Percentiles rank a stretch among this genome's conserved stretches.
These are phyloP conservation scores for Cyberlindnera lachancei DNA, from an alignment of 805 yeast species.

Conservation along the genomic window DNA sequence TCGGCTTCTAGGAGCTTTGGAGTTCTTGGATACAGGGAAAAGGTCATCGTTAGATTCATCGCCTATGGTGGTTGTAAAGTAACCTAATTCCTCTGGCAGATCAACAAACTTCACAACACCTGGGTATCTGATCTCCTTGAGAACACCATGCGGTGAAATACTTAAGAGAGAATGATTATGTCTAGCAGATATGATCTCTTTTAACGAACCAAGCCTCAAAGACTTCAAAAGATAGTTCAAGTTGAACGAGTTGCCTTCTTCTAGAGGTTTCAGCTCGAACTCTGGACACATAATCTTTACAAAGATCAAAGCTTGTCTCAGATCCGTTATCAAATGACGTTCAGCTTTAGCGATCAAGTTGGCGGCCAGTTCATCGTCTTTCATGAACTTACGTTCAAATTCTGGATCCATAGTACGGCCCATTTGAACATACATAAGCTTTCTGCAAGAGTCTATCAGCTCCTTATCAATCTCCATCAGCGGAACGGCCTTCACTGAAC, in stretches of 20 bases:
- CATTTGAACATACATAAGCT: no score
- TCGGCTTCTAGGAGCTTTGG: constrained; percentile 18
- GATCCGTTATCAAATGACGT: constrained; percentile 4
- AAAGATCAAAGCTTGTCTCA: constrained; percentile 17
- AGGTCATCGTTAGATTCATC: constrained; percentile 3
- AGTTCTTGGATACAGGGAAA: constrained; percentile 7
- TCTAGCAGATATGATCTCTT: constrained; percentile 1
- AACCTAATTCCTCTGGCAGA: constrained; percentile 39
- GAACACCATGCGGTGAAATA: not conserved
- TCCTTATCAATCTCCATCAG: no score
- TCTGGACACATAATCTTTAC: constrained; percentile 14
- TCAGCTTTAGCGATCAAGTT: no score
- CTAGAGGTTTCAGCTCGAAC: constrained; percentile 6
- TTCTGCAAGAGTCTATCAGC: no score
- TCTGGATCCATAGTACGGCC: no score
- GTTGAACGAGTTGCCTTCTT: constrained; percentile 1
- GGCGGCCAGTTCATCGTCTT: no score
- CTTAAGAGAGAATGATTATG: constrained; percentile 1
- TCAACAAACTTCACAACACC: constrained; percentile 46
- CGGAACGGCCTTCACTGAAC: no score
- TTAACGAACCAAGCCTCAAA: constrained; percentile 6
- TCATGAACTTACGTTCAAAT: no score
- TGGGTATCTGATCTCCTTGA: constrained; percentile 31
- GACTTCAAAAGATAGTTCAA: constrained; percentile 9
- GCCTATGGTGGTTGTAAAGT: constrained; percentile 28